Percentiles rank a stretch among this genome's conserved stretches.
Evolutionary conservation across 176 grass and related monocot genomes (phyloP).

Genomic region (Phoenix roebelenii): DNA sequence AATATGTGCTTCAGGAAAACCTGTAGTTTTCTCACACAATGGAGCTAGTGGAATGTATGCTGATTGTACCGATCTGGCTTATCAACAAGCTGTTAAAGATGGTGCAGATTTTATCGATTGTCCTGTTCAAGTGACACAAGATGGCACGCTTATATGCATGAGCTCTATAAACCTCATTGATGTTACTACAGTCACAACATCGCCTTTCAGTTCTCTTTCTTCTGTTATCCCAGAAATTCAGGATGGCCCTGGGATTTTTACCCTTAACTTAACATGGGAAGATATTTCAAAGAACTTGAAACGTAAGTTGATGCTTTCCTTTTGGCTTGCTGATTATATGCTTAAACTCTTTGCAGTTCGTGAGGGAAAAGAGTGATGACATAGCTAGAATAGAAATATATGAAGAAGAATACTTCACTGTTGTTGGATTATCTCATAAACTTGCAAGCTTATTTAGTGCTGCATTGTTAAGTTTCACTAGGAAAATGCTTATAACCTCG

Average conservation of each 20-base stretch:
- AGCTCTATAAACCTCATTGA: conserved; percentile 49
- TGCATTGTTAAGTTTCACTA: no score
- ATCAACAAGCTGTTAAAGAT: conserved; percentile 42
- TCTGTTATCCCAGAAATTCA: conserved; percentile 29
- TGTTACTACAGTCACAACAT: conserved; percentile 38
- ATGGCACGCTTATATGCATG: conserved; percentile 70
- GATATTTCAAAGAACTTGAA: conserved; percentile 40
- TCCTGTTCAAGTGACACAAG: conserved; percentile 57
- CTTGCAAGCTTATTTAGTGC: no score
- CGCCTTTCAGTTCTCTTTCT: conserved; percentile 23
- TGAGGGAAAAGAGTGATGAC: no score
- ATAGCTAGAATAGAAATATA: not conserved
- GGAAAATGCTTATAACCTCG: no score
- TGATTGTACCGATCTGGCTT: conserved; percentile 72
- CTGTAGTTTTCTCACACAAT: conserved; percentile 70
- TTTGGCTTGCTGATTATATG: not conserved
- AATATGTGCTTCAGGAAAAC: conserved; percentile 30
- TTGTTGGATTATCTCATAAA: no score
- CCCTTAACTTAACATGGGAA: conserved; percentile 74
- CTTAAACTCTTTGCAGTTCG: not conserved
- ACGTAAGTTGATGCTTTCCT: conserved; percentile 37
- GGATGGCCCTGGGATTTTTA: conserved; percentile 36
- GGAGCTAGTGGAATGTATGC: conserved; percentile 78
- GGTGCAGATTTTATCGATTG: conserved; percentile 91
- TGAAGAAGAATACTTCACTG: not conserved